Evolutionary conservation across 192 early-diverging fungal genomes (phyloP), one percentile per base, ranked within the genome.

Genomic region (Umbelopsis isabellina): DNA sequence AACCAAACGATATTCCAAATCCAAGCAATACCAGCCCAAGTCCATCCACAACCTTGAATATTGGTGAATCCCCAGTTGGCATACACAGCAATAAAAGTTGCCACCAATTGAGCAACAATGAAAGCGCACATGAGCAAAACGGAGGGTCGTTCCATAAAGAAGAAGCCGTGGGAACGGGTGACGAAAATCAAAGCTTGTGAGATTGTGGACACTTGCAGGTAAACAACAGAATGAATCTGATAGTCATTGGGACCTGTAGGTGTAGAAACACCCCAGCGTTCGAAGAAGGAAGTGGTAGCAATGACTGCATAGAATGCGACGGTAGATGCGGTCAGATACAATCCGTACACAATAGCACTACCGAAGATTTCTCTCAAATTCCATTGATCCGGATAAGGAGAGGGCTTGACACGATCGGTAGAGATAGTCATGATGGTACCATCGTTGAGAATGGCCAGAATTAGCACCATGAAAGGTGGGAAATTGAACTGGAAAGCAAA

Each of bases 401-500:
- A 94, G 69, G 93, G 91, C 45, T 82, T 82, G 61, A 93, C 93
- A 69, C 88, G 89, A 76, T 96, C 95, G 46, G 89, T 90, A 61
- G 95, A 92, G 68, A 96, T 96, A 71, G 92, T 93, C 86, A 97
- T 87, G 77, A 93, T 95, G 49, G 95, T 94, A 75, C 92, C 93
- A 76, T 97, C 95, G 84, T 95, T 95, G 66, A 97, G 84, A 66
- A 97, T 89, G 77, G 92, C 91, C 66, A 97, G 88, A 79, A 97
- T 90, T 77, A 97, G 83, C 52, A 97, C 87, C 75, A 97, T 83
- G 79, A 89, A 90, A 52, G 91, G 90, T 70, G 93, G 92, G 80
- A 97, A 90, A 76, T 90, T 82, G 71, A 92, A 94, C 78, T 92
- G 84, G 86, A 85, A 94, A 66, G 87, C 91, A 69, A 91, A 90